Evolutionary conservation across 306 rosid species (phyloP).

Genomic region (Vigna mungo): DNA sequence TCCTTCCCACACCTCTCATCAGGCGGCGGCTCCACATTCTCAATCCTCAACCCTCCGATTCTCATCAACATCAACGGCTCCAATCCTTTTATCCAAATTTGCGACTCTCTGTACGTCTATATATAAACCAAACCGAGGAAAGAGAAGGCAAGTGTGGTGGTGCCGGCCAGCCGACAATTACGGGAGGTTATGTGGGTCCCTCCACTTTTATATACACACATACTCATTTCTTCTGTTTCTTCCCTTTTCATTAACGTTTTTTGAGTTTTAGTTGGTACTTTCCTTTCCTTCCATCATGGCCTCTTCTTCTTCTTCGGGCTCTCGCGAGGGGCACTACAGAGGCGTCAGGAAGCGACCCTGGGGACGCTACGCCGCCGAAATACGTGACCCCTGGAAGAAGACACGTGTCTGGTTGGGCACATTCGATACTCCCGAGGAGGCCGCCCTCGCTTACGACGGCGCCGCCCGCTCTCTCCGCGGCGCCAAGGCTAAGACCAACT

Average conservation of each 20-base stretch:
- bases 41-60: conserved; percentile 43
- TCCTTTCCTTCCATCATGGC: conserved; percentile 50
- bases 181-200: conserved; percentile 90
- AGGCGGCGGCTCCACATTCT: conserved; percentile 69
- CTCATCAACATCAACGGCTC: conserved; percentile 48
- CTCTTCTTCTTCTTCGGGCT: conserved; percentile 53
- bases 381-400: conserved; percentile 96
- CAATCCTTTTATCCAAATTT: conserved; percentile 6
- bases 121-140: not conserved
- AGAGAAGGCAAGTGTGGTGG: not conserved
- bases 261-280: not conserved
- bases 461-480: conserved; percentile 98
- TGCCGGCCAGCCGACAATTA: conserved; percentile 91
- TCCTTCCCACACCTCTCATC: conserved; percentile 69
- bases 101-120: not conserved
- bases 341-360: conserved; percentile 95
- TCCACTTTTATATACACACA: conserved; percentile 14
- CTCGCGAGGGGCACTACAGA: conserved; percentile 82
- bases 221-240: not conserved
- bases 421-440: conserved; percentile 94
- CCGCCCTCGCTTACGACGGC: conserved; percentile 95
- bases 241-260: not conserved
- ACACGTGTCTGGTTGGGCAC: conserved; percentile 97
- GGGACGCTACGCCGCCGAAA: conserved; percentile 99
- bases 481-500: conserved; percentile 85